phyloP scores from a whole-genome alignment of 2,329 filamentous ascomycete genomes.

The Cercospora nicotianae region DNA sequence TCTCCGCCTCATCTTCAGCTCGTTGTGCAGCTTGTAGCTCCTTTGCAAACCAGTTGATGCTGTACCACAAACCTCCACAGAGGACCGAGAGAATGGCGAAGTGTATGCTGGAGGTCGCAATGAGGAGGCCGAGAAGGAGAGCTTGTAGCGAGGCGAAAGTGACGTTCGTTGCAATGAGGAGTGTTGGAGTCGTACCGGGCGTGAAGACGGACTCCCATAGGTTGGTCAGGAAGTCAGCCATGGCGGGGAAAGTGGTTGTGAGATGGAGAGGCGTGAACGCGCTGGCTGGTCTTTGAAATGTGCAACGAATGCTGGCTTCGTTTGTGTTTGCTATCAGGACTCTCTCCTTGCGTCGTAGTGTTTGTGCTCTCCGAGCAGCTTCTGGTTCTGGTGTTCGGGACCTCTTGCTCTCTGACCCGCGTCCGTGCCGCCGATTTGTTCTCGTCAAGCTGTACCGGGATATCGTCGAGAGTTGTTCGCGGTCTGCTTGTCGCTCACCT shows the following conservation, averaged over 20 bases:
- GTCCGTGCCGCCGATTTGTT: neutral
- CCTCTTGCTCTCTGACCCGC: neutral
- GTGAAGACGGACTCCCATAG: slow-evolving; percentile 94
- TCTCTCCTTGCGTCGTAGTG: neutral
- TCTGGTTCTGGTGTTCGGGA: neutral
- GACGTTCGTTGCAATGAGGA: slow-evolving; percentile 85
- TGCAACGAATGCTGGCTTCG: neutral
- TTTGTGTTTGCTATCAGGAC: neutral
- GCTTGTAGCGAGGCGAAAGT: slow-evolving; percentile 84
- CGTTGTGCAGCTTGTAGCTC: slow-evolving; percentile 56
- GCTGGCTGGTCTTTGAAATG: neutral
- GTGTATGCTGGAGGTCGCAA: slow-evolving; percentile 84
- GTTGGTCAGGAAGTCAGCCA: slow-evolving; percentile 62
- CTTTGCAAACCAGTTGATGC: slow-evolving; percentile 93
- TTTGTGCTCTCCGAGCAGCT: neutral
- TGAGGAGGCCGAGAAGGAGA: slow-evolving; percentile 71
- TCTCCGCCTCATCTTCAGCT: slow-evolving; percentile 53
- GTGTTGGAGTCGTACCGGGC: slow-evolving; percentile 81
- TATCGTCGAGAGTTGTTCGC: neutral
- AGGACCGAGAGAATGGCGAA: slow-evolving; percentile 79
- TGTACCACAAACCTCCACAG: slow-evolving; percentile 81
- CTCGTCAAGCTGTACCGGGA: neutral
- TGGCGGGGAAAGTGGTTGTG: slow-evolving; percentile 18
- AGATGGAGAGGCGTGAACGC: neutral
- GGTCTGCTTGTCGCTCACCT: neutral